Conservation (phyloP, 2,329 filamentous ascomycete species). For the Penicillium crustosum region DNA sequence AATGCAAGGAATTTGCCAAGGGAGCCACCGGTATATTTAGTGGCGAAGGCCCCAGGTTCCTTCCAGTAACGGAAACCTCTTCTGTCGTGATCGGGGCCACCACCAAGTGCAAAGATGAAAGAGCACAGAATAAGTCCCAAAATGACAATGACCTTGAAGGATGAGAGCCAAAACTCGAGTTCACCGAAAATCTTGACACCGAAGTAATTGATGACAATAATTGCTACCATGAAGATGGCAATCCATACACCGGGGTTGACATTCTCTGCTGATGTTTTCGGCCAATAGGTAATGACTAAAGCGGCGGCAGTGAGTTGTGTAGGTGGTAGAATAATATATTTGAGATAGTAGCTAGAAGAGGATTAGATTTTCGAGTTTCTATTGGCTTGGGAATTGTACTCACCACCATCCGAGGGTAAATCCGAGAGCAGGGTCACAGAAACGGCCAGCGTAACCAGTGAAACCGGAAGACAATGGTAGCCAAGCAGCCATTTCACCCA, state of each 20-base stretch:
- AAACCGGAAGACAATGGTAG: constrained; percentile 43
- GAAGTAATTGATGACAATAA: constrained; percentile 61
- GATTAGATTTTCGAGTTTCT: background rate
- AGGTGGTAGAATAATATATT: constrained; percentile 7
- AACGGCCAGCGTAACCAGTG: constrained; percentile 43
- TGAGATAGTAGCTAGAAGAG: background rate
- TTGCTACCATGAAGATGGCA: constrained; percentile 3
- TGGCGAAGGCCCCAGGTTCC: constrained; percentile 45
- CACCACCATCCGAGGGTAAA: constrained; percentile 43
- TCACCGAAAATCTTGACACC: constrained; percentile 70
- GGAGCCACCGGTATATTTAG: constrained; percentile 7
- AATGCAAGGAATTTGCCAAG: constrained; percentile 9
- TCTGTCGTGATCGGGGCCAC: constrained; percentile 66
- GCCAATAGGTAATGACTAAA: constrained; percentile 22
- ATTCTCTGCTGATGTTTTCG: constrained; percentile 3
- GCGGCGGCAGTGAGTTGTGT: constrained; percentile 26
- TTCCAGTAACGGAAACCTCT: constrained; percentile 68
- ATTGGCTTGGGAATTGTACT: constrained; percentile 42
- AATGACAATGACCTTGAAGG: constrained; percentile 65
- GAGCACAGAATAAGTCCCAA: constrained; percentile 69
- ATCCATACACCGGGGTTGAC: constrained; percentile 1
- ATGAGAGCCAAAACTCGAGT: constrained; percentile 50
- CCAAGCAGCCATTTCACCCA: constrained; percentile 48
- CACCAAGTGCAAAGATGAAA: constrained; percentile 76
- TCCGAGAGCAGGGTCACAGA: constrained; percentile 47